Percentiles rank a stretch among this genome's conserved stretches.
phyloP scores from a whole-genome alignment of 192 early-diverging fungal genomes.

The Podila horticola region DNA sequence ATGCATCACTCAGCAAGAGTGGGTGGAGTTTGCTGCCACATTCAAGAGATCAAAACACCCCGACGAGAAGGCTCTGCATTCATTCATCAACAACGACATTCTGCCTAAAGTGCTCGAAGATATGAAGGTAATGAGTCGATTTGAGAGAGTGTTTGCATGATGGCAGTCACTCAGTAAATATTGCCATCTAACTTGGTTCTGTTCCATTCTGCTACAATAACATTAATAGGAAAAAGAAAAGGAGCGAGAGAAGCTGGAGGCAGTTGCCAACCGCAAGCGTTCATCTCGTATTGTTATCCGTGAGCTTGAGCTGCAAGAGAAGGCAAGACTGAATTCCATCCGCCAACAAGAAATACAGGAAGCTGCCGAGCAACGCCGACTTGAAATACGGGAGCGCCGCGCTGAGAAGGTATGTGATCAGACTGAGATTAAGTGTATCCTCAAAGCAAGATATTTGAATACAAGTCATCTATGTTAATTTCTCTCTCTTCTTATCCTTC shows the following conservation, averaged over 20 bases:
- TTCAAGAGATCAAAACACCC: slow-evolving; percentile 64
- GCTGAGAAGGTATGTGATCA: slow-evolving; percentile 26
- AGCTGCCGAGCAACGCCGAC: slow-evolving; percentile 26
- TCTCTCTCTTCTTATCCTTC: background rate
- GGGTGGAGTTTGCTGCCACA: slow-evolving; percentile 69
- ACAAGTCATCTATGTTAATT: background rate
- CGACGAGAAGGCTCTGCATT: slow-evolving; percentile 67
- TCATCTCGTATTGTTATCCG: slow-evolving; percentile 70
- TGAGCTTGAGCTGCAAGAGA: slow-evolving; percentile 67
- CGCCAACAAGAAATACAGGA: slow-evolving; percentile 27
- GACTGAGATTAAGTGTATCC: background rate
- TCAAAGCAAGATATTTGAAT: background rate
- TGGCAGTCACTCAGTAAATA: background rate
- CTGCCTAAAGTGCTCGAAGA: slow-evolving; percentile 67
- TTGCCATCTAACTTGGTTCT: no score
- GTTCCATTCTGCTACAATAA: background rate
- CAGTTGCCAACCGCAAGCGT: slow-evolving; percentile 67
- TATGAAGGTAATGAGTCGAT: slow-evolving; percentile 37
- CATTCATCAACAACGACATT: slow-evolving; percentile 62
- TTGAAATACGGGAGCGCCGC: slow-evolving; percentile 33
- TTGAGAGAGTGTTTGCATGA: background rate
- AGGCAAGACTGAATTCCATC: slow-evolving; percentile 34
- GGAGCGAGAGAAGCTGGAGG: slow-evolving; percentile 61
- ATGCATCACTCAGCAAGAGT: slow-evolving; percentile 68
- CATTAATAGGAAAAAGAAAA: slow-evolving; percentile 63